A percentile compares a stretch with the other conserved stretches of the same genome.
Conservation (phyloP, 192 early-diverging fungal species). For the Rhizoclosmatium sp. region DNA sequence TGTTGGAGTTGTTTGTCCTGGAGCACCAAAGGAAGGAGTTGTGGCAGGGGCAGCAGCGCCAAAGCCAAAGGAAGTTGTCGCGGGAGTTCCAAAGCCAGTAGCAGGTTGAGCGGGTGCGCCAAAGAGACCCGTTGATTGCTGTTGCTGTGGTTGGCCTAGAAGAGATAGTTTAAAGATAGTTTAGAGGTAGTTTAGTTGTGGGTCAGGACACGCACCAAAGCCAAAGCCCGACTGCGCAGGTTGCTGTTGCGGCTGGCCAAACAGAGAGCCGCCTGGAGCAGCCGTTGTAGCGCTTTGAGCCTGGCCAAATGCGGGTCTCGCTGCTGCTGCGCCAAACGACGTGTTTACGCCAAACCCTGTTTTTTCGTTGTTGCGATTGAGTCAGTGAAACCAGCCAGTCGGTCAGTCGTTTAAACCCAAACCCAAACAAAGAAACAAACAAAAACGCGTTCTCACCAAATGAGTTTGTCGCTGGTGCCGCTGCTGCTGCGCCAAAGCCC, state of each 20-base stretch:
- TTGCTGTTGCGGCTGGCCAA: slow-evolving; percentile 35
- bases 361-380: slow-evolving; percentile 6
- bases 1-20: slow-evolving; percentile 46
- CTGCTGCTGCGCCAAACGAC: slow-evolving; percentile 18
- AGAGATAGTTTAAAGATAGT: not conserved
- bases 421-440: not conserved
- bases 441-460: not conserved
- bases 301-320: slow-evolving; percentile 24
- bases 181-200: not conserved
- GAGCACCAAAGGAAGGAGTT: slow-evolving; percentile 54
- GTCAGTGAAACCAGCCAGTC: not conserved
- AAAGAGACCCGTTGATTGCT: slow-evolving; percentile 30
- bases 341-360: slow-evolving; percentile 35
- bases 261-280: slow-evolving; percentile 23
- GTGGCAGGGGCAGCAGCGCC: slow-evolving; percentile 48
- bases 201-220: not conserved
- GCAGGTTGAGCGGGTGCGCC: slow-evolving; percentile 43
- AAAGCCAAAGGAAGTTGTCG: slow-evolving; percentile 37
- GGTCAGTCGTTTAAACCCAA: not conserved
- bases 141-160: slow-evolving; percentile 36
- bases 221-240: slow-evolving; percentile 21
- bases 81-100: slow-evolving; percentile 45
- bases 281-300: slow-evolving; percentile 32
- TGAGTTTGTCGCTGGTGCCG: not conserved
- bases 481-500: not conserved